Evolutionary conservation across 2,329 filamentous ascomycete genomes (phyloP).

Genomic region (Triangularia verruculosa): DNA sequence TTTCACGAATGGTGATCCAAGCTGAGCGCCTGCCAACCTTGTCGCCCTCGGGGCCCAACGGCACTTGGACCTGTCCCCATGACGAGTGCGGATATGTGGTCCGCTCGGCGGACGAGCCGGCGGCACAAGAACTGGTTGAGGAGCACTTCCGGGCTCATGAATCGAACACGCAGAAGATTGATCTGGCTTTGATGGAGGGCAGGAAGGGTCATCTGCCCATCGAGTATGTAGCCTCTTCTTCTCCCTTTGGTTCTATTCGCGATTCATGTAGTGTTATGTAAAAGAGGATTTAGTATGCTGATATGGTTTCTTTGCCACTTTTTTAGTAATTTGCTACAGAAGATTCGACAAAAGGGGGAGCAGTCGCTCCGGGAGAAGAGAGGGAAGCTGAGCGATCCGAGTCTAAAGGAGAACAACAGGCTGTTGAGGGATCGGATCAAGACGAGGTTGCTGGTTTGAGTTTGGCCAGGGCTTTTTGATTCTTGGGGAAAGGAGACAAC

Average conservation of each 20-base stretch:
- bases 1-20: slow-evolving; percentile 45
- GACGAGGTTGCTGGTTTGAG: background rate
- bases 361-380: background rate
- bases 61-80: slow-evolving; percentile 65
- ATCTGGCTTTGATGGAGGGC: slow-evolving; percentile 52
- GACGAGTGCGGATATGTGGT: slow-evolving; percentile 63
- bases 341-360: background rate
- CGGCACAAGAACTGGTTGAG: slow-evolving; percentile 54
- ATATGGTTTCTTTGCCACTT: background rate
- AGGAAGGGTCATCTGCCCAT: slow-evolving; percentile 55
- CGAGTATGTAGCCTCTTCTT: slow-evolving; percentile 44
- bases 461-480: background rate
- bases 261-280: background rate
- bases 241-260: slow-evolving; percentile 4
- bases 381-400: background rate
- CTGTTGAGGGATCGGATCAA: background rate
- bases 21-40: slow-evolving; percentile 50
- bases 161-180: slow-evolving; percentile 48
- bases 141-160: slow-evolving; percentile 62
- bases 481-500: too few species aligned
- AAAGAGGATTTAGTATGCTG: background rate
- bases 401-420: background rate
- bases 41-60: slow-evolving; percentile 53
- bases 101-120: slow-evolving; percentile 56
- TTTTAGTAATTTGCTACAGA: background rate